Evolutionary conservation across 805 yeast genomes (phyloP), one percentile per base, ranked within the genome.

Genomic region (Ascoidea asiatica): DNA sequence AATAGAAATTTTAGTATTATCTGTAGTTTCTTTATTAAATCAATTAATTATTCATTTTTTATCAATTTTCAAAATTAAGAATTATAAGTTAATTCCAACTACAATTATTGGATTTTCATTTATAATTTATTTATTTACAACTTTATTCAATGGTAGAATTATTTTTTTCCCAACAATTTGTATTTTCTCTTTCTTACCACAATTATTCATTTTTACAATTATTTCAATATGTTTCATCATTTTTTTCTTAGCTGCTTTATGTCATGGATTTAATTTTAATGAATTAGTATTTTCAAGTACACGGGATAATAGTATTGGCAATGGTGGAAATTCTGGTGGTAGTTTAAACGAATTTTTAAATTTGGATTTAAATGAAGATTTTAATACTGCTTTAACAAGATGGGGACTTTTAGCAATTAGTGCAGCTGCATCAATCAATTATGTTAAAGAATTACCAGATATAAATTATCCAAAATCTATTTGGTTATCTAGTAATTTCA

Each of bases 381-480:
- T 82, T 55, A 76, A 78, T 55, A 70, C 82, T 1, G 74, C 79
- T 0, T 59, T 78, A 44, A 64, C 74, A 51, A 75, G 76, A 53
- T 58, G 77, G 42, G 87, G 86, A 0, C 64, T 75, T 45, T 64
- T 81, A 40, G 75, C 83, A 15, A 69, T 81, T 37, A 74, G 79
- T n/a, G 77, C 81, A 43, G 79, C 84, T 0, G 79, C 83, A 2
- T 73, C 70, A 45, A 74, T 79, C 23, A 77, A 82, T 49, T 82
- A 79, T 56, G 70, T 79, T 38, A 70, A 75, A 42, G 87, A 81
- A 53, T 63, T 73, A 23, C 63, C 76, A 21, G 55, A 67, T 15
- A 62, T 81, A 2, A 55, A 59, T 0, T 55, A 71, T n/a, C 75
- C 75, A n/a, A 55, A 57, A 8, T 58, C 64, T 13, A 80, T 84